phyloP scores from a whole-genome alignment of 192 early-diverging fungal species.

The Rhizoclosmatium globosum region DNA sequence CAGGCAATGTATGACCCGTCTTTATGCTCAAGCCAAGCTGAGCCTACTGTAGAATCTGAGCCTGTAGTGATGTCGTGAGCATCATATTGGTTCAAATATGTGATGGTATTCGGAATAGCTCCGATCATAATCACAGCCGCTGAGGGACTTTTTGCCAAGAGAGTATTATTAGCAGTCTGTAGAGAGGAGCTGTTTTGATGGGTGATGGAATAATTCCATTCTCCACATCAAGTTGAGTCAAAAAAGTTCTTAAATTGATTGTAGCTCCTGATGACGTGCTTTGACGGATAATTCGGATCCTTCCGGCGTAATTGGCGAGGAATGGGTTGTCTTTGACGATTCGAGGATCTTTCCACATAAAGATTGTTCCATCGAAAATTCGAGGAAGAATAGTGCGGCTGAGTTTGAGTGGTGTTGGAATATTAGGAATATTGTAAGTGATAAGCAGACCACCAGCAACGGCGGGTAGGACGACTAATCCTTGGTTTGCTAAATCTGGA shows the following conservation, averaged over 20 bases:
- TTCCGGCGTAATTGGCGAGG: background rate
- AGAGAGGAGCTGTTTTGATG: background rate
- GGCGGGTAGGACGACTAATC: background rate
- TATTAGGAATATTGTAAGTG: background rate
- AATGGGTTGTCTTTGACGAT: background rate
- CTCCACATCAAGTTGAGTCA: background rate
- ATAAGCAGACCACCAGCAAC: background rate
- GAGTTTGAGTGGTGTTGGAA: background rate
- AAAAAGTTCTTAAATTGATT: background rate
- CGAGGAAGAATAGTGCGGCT: background rate
- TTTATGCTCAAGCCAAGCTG: background rate
- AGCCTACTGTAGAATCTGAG: background rate
- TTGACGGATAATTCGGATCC: background rate
- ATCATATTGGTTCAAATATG: conserved; percentile 3
- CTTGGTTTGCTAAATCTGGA: background rate
- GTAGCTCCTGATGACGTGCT: background rate
- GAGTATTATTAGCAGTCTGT: background rate
- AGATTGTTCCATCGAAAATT: conserved; percentile 6
- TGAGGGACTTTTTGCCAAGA: background rate
- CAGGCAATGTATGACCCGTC: background rate
- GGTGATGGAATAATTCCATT: background rate
- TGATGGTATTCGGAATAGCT: background rate
- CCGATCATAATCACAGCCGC: background rate
- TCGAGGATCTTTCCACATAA: background rate
- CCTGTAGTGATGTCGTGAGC: background rate